Evolutionary conservation across 2,329 filamentous ascomycete species (phyloP).

Genomic region (Botryotinia narcissicola): DNA sequence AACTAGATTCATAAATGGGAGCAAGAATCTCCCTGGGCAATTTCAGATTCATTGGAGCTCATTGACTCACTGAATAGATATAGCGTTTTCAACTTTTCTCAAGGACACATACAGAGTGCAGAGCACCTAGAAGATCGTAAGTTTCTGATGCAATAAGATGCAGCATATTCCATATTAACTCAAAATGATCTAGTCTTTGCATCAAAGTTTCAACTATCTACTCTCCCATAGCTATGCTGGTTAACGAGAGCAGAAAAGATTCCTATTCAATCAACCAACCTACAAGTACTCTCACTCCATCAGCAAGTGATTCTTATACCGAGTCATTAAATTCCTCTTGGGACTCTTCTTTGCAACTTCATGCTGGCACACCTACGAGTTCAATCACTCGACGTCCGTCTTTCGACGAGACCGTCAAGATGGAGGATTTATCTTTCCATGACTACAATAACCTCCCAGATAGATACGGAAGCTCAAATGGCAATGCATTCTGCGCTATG

Average conservation of each 20-base stretch:
- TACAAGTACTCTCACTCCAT: slow-evolving; percentile 11
- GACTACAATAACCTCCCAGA: slow-evolving; percentile 19
- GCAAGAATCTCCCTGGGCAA: slow-evolving; percentile 24
- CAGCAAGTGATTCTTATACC: slow-evolving; percentile 16
- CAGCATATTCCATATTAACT: neutral
- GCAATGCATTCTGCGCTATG: slow-evolving; percentile 22
- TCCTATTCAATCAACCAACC: slow-evolving; percentile 5
- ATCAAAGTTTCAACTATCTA: neutral
- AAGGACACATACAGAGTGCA: neutral
- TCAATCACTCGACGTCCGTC: slow-evolving; percentile 10
- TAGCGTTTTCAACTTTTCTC: neutral
- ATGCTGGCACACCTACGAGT: slow-evolving; percentile 5
- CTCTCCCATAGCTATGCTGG: neutral
- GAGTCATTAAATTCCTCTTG: slow-evolving; percentile 17
- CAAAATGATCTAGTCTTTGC: neutral
- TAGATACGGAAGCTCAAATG: slow-evolving; percentile 10
- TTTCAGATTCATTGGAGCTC: slow-evolving; percentile 17
- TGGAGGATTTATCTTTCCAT: slow-evolving; percentile 25
- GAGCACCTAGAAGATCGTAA: slow-evolving; percentile 1
- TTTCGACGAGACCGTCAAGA: slow-evolving; percentile 11
- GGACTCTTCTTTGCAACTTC: slow-evolving; percentile 15
- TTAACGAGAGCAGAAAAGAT: slow-evolving; percentile 7
- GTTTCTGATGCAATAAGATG: neutral
- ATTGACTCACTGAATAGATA: slow-evolving; percentile 15
- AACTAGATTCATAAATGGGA: slow-evolving; percentile 29